Conservation (phyloP, 768 basidiomycete genomes). For the Mycena leptocephala region DNA sequence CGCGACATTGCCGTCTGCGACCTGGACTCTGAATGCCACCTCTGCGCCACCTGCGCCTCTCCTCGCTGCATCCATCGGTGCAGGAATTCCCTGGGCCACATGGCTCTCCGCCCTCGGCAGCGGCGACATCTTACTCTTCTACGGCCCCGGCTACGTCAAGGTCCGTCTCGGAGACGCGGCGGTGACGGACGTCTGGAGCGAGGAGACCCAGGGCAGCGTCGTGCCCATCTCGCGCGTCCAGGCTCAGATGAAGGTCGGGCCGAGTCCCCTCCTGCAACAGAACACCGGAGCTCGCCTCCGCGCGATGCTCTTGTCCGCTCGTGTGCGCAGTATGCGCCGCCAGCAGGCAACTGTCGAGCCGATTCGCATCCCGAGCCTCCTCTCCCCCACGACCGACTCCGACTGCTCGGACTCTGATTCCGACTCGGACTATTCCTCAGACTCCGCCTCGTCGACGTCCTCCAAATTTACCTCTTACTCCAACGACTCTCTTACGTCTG, state of each 20-base stretch:
- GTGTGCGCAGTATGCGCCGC: conserved; percentile 24
- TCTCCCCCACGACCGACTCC: neutral
- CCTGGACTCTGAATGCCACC: conserved; percentile 1
- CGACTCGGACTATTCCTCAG: conserved; percentile 9
- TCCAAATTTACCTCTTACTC: conserved; percentile 11
- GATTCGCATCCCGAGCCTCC: conserved; percentile 17
- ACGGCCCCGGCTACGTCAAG: conserved; percentile 31
- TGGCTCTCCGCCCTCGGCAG: conserved; percentile 28
- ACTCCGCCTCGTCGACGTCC: conserved; percentile 21
- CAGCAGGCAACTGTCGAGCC: neutral
- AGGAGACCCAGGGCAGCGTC: conserved; percentile 17
- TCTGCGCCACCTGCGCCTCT: conserved; percentile 11
- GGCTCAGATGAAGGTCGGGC: neutral
- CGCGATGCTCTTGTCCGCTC: conserved; percentile 25
- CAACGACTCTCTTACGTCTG: conserved; percentile 22
- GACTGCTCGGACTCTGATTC: neutral
- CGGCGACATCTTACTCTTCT: conserved; percentile 15
- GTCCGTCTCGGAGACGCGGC: conserved; percentile 11
- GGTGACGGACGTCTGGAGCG: conserved; percentile 21
- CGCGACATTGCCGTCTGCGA: neutral
- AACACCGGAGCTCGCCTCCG: conserved; percentile 25
- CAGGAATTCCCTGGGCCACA: conserved; percentile 21
- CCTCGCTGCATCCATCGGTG: conserved; percentile 29
- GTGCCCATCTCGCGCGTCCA: conserved; percentile 23
- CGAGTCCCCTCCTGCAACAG: conserved; percentile 24